Evolutionary conservation across 129 eudicot species (phyloP), one percentile per base, ranked within the genome.

Genomic region (Flaveria trinervia): DNA sequence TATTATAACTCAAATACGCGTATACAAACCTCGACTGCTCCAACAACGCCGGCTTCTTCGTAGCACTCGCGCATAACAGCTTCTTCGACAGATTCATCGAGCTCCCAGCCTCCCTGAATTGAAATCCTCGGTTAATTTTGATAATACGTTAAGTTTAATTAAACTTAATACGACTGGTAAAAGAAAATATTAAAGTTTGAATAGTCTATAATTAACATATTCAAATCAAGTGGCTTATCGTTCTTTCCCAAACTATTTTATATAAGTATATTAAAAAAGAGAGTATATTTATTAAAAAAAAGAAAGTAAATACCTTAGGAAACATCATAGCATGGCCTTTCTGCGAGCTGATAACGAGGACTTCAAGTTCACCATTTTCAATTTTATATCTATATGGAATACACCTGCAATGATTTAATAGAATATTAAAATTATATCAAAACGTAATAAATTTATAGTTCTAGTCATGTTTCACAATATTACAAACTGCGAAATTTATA

Each of bases 31-130:
- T 92, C 79, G 26, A 92, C 86, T 18, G 65, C 57, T 50, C 97
- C 96, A 48, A 92, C 84, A 69, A 92, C 97, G 8, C 97, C 97
- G 5, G 97, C 97, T 82, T 92, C 97, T 84, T 92, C 97, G 51
- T 83, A 85, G 60, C 90, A 80, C 77, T 92, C 97, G 1, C 97
- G 79, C 8, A 78, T 83, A 79, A 90, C 97, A 5, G 97, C 97
- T 86, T 83, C 96, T 85, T 89, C 87, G 0, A 85, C 84, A 0
- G 97, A 88, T 79, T 92, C 97, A 83, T 92, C 97, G 48, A 85
- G 77, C 68, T 92, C 97, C 97, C 97, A 92, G 44, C 96, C 97
- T 22, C 97, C 97, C 97, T 89, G 78, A 18, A 68, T 65, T 36
- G 55, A 36, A 36, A 36, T 5, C 1, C 41, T 36, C 1, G 41